Evolutionary conservation across 116 monocot species (phyloP), one percentile per base, ranked within the genome.

Genomic region (Posidonia oceanica): DNA sequence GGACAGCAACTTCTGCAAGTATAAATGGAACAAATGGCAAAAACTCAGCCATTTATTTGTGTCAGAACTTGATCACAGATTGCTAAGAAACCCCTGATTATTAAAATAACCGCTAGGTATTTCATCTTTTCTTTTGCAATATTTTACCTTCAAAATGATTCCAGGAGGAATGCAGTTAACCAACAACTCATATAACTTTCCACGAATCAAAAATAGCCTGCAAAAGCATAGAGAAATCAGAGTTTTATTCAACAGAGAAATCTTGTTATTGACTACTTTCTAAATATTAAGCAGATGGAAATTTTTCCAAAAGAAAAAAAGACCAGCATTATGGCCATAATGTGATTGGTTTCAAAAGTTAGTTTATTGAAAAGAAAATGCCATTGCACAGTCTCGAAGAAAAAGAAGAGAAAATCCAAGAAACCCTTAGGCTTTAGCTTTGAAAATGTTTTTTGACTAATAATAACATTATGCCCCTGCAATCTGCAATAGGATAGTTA

Each of bases 161-260:
- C 83, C 85, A 70, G 98, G 93, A 77, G 98, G 98, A 61, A 98
- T 98, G 72, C 98, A 98, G 61, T 98, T 98, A 42, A 86, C 80
- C 59, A 93, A 85, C 22, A 98, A 78, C 73, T 98, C 98, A 66
- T 98, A 98, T 56, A 98, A 39, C 75, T 98, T 98, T 64, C 91
- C 91, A 72, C 98, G 98, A 60, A 92, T 87, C 68, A 72, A 68
- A 80, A 84, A 98, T 67, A 92, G 71, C 79, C 93, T 98, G 79
- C 36, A 67, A 3, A 59, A 72, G 14, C 38, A 59, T 58, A 39
- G 15, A 55, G 29, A 29, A 29, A 29, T 29, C 29, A 29, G 29
- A 29, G 29, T 29, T 29, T 29, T 29, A 29, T 29, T 21, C 11
- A 66, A 21, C 3, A 39, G 64, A 64, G 38, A 64, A n/a, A 38